Conservation (phyloP, 129 eudicot genomes). For the Artemisia annua region DNA sequence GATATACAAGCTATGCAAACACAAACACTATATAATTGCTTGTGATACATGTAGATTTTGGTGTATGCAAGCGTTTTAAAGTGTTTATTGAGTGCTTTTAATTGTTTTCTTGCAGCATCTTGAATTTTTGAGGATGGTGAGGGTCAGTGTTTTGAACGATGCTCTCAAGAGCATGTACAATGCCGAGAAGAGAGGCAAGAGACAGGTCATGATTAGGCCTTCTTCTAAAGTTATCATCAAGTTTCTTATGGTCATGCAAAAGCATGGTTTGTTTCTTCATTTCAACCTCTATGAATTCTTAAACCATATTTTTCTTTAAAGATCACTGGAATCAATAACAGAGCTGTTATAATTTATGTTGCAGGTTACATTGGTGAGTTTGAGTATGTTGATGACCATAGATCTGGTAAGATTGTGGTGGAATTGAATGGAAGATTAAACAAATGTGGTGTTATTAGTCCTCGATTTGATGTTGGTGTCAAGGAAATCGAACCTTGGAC, state of each 20-base stretch:
- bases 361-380: conserved; percentile 74
- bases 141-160: conserved; percentile 60
- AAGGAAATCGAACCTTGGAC: conserved; percentile 76
- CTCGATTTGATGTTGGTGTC: conserved; percentile 78
- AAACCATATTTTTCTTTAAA: background rate
- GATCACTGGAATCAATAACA: background rate
- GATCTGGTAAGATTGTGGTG: conserved; percentile 79
- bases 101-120: conserved; percentile 19
- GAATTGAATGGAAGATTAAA: conserved; percentile 72
- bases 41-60: too few species aligned
- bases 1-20: too few species aligned
- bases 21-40: too few species aligned
- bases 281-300: background rate
- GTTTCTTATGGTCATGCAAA: too few species aligned
- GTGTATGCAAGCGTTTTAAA: too few species aligned
- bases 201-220: background rate
- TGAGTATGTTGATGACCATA: conserved; percentile 78
- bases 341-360: background rate
- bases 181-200: conserved; percentile 64
- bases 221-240: too few species aligned
- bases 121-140: conserved; percentile 45
- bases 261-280: background rate
- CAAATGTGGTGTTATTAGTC: conserved; percentile 82
- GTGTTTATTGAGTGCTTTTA: too few species aligned
- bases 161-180: conserved; percentile 66